These are phyloP conservation scores for Fagopyrum tataricum DNA, from an alignment of 148 eudicot species.

Conservation along the genomic window DNA sequence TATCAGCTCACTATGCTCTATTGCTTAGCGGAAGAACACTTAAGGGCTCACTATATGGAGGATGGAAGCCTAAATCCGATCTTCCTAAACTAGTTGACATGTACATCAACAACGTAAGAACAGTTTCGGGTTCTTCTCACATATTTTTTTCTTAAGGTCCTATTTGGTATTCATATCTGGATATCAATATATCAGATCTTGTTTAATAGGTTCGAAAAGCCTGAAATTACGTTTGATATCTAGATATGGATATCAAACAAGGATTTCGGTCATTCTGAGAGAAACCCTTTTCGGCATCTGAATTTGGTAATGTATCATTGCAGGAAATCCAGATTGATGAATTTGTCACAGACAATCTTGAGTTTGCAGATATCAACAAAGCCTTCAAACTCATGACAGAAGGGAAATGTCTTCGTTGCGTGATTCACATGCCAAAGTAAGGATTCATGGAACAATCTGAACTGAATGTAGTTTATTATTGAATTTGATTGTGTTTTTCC, in stretches of 20 bases:
- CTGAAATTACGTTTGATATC: no score
- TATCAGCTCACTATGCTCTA: conserved; percentile 67
- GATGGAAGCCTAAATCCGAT: conserved; percentile 98
- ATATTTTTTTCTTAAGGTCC: not conserved
- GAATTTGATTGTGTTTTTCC: not conserved
- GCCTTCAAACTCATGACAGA: conserved; percentile 68
- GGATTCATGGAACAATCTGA: not conserved
- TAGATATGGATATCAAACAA: no score
- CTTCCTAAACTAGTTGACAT: conserved; percentile 76
- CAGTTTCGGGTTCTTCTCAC: not conserved
- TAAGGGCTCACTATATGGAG: conserved; percentile 84
- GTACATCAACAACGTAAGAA: conserved; percentile 58
- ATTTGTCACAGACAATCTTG: conserved; percentile 61
- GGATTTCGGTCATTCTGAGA: not conserved
- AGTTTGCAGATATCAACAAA: conserved; percentile 60
- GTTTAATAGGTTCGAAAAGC: no score
- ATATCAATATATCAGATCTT: no score
- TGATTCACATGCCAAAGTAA: conserved; percentile 78
- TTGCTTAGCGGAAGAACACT: conserved; percentile 76
- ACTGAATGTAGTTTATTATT: not conserved
- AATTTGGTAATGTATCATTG: not conserved
- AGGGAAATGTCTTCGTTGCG: conserved; percentile 79
- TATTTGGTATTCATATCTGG: no score
- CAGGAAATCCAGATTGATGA: conserved; percentile 81
- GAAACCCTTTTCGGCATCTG: conserved; percentile 9